Percentiles rank a stretch among this genome's conserved stretches.
Conservation (phyloP, 2,329 filamentous ascomycete species). For the Rhexocercosporidium sp. region DNA sequence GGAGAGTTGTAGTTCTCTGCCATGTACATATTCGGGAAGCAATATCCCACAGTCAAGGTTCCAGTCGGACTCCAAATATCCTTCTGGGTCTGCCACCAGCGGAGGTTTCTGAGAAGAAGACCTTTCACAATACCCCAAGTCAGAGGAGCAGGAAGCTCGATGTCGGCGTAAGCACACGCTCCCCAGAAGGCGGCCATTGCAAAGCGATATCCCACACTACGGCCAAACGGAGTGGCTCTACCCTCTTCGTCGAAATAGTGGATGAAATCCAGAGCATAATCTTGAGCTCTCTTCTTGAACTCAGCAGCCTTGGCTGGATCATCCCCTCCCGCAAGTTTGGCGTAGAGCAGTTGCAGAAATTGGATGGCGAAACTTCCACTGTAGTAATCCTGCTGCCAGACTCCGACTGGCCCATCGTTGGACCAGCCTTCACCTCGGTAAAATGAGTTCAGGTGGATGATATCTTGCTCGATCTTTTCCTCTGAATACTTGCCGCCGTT, state of each 20-base stretch:
- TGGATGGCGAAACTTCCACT: constrained; percentile 84
- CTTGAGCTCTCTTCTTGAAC: constrained; percentile 70
- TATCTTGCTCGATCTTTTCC: constrained; percentile 72
- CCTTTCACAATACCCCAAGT: constrained; percentile 83
- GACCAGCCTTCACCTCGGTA: constrained; percentile 85
- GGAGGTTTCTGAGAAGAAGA: constrained; percentile 72
- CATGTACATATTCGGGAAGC: constrained; percentile 80
- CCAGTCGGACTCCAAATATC: constrained; percentile 78
- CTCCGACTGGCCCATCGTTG: constrained; percentile 78
- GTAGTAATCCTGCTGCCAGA: constrained; percentile 87
- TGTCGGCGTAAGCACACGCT: constrained; percentile 75
- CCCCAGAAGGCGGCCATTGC: constrained; percentile 88
- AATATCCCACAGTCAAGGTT: constrained; percentile 76
- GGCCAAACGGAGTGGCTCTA: constrained; percentile 76
- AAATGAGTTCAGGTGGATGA: constrained; percentile 79
- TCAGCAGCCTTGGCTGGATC: constrained; percentile 70
- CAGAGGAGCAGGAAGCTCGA: constrained; percentile 72
- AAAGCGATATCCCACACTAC: constrained; percentile 81
- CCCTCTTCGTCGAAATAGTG: constrained; percentile 79
- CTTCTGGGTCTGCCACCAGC: constrained; percentile 79
- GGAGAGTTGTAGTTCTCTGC: constrained; percentile 86
- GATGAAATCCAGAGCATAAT: constrained; percentile 71
- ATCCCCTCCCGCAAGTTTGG: constrained; percentile 70
- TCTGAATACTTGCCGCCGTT: constrained; percentile 75
- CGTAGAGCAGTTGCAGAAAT: constrained; percentile 77